Evolutionary conservation across 2,329 filamentous ascomycete genomes (phyloP), one percentile per base, ranked within the genome.

Genomic region (Aspergillus sp.): DNA sequence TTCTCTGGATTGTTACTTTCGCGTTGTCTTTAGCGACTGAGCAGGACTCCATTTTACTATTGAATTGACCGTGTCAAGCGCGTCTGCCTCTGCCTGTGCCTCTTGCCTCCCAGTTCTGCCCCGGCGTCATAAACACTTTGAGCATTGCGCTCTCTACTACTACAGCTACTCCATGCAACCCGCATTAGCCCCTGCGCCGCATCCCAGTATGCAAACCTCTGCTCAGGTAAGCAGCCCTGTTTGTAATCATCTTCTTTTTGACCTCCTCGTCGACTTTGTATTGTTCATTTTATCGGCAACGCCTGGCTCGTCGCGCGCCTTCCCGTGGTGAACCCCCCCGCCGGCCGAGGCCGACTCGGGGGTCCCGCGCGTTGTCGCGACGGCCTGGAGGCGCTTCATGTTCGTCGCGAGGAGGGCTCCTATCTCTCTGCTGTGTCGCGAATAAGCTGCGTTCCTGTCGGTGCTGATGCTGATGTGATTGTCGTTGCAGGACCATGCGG

Each of bases 191-290:
- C 71, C 71, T 61, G 71, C 71, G 56, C 71, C 71, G 57, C 71
- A 73, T 65, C 69, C 68, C 58, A 66, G 62, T 56, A 71, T 72
- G 67, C 71, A 72, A 58, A 64, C 65, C 51, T 60, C 69, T 67
- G 70, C 73, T 70, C 76, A 78, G 73, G 76, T 79, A 78, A 75
- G 76, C 71, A 61, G 50, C 51, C 45, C 44, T 53, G 61, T 66
- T 67, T 67, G 64, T 67, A 63, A 66, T 61, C 57, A 58, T 61
- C 56, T 58, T 26, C 19, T 19, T 19, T 19, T 19, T 19, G 19
- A 19, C 19, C 19, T 19, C 19, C 19, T 19, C 19, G 19, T 19
- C 19, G 19, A 19, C 19, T 19, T 19, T 19, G 19, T 19, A 19
- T 19, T 19, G 19, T 19, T 19, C 19, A 19, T 19, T 19, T 2